Conservation (phyloP, 1,139 yeast genomes). For the Sugiyamaella xylanicola region DNA sequence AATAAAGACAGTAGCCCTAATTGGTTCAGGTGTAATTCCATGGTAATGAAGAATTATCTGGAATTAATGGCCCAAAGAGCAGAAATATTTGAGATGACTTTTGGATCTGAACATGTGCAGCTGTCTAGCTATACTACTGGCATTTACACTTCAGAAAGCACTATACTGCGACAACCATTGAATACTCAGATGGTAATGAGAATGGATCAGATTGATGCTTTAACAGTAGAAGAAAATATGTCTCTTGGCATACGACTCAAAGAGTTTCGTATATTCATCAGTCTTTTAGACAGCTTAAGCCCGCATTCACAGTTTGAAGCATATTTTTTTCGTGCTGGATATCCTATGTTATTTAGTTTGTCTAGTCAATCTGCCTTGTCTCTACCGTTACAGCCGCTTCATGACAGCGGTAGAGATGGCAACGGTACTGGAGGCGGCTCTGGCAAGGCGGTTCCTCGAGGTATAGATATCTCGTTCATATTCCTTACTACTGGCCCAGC, state of each 20-base stretch:
- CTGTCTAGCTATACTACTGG: constrained; percentile 39
- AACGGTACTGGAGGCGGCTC: constrained; percentile 1
- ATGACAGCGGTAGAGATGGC: neutral
- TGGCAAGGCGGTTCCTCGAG: constrained; percentile 21
- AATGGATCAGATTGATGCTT: constrained; percentile 33
- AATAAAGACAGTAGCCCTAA: constrained; percentile 29
- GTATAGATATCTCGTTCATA: constrained; percentile 26
- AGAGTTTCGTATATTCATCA: constrained; percentile 36
- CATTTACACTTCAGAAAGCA: constrained; percentile 30
- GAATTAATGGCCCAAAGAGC: constrained; percentile 39
- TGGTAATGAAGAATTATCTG: constrained; percentile 32
- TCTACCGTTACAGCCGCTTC: neutral
- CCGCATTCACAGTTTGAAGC: constrained; percentile 26
- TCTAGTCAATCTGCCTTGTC: constrained; percentile 18
- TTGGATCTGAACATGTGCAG: constrained; percentile 27
- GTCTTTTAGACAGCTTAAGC: constrained; percentile 30
- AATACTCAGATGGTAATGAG: constrained; percentile 35
- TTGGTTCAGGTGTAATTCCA: constrained; percentile 33
- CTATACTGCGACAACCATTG: constrained; percentile 38
- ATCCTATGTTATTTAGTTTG: constrained; percentile 33
- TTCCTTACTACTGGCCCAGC: constrained; percentile 27
- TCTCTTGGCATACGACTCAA: constrained; percentile 36
- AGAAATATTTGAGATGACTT: constrained; percentile 37
- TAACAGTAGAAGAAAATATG: constrained; percentile 29
- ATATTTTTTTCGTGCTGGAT: constrained; percentile 32